Conservation (phyloP, 306 rosid species). For the Vigna nakashimae region DNA sequence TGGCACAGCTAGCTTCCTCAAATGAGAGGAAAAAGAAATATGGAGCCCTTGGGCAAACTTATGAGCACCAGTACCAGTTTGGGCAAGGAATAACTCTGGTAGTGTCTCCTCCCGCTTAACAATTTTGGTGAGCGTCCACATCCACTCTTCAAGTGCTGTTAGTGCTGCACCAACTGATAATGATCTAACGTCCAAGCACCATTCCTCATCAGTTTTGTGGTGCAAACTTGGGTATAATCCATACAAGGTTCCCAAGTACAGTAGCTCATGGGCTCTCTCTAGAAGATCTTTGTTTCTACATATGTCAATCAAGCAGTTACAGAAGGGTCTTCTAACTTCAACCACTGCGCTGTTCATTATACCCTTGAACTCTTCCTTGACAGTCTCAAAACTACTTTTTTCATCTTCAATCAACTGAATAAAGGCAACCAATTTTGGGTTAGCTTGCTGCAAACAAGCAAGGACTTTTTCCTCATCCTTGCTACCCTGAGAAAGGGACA, state of each 20-base stretch:
- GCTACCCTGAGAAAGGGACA: constrained; percentile 62
- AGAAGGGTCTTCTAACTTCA: constrained; percentile 88
- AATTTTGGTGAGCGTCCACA: constrained; percentile 74
- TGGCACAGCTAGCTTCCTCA: constrained; percentile 77
- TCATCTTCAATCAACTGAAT: constrained; percentile 62
- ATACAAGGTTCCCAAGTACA: constrained; percentile 83
- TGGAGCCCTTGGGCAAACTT: constrained; percentile 82
- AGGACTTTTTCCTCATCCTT: constrained; percentile 69
- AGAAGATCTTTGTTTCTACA: constrained; percentile 70
- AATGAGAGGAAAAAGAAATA: constrained; percentile 79
- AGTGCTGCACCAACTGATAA: constrained; percentile 88
- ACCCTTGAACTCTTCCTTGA: constrained; percentile 73
- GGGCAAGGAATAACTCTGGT: constrained; percentile 75
- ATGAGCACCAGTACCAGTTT: constrained; percentile 83
- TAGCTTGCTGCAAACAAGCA: constrained; percentile 73
- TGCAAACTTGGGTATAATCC: constrained; percentile 91
- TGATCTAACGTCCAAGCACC: constrained; percentile 92
- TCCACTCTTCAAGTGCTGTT: constrained; percentile 96
- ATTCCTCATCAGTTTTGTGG: constrained; percentile 65
- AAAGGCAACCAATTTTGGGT: constrained; percentile 69
- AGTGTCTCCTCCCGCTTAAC: constrained; percentile 67
- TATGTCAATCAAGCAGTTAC: constrained; percentile 93
- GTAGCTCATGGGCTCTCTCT: constrained; percentile 89
- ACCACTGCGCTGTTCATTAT: constrained; percentile 59
- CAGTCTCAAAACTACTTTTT: constrained; percentile 59